Evolutionary conservation across 2,329 filamentous ascomycete species (phyloP), one percentile per base, ranked within the genome.

Genomic region (Metarhizium rileyi): DNA sequence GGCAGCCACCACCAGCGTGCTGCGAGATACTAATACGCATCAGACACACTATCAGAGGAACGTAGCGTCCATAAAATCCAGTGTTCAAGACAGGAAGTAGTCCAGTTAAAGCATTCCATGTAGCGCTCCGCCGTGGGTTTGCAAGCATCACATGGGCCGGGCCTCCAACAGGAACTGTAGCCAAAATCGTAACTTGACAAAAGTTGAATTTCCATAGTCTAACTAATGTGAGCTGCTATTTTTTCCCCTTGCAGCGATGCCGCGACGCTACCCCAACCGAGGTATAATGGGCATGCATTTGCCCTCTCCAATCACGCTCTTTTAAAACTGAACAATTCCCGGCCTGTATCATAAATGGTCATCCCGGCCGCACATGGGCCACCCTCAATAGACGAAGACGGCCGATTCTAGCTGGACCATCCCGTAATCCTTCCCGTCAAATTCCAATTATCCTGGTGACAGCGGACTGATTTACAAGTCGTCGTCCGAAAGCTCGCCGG

Each of bases 401-500:
- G 51, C 48, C 49, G 23, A 59, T 55, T 53, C 55, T 56, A 55
- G 54, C 52, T 52, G 51, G 52, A 51, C 50, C 53, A 53, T 56
- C 57, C 49, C 56, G 54, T 58, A 47, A 60, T 56, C 57, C 52
- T 57, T 52, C 55, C 57, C 52, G 33, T 48, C 27, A 44, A 46
- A 14, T 22, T 7, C 22, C 25, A 27, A 49, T 46, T 30, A 30
- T 22, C 42, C 38, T 1, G 16, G 36, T 44, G 27, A 57, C 52
- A 57, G 54, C 51, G 52, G 56, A 61, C 53, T 61, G 62, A 59
- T 72, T 74, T 77, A 80, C 70, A 80, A 68, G 66, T 80, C 76
- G 53, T 83, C 80, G 59, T 88, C 83, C 61, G 95, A 91, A 59
- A 94, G 87, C 80, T 97, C 93, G 66, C 90, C 90, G 59, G 93